Base-by-base conservation (phyloP, 129 eudicot genomes). In the Lonicera japonica region DNA sequence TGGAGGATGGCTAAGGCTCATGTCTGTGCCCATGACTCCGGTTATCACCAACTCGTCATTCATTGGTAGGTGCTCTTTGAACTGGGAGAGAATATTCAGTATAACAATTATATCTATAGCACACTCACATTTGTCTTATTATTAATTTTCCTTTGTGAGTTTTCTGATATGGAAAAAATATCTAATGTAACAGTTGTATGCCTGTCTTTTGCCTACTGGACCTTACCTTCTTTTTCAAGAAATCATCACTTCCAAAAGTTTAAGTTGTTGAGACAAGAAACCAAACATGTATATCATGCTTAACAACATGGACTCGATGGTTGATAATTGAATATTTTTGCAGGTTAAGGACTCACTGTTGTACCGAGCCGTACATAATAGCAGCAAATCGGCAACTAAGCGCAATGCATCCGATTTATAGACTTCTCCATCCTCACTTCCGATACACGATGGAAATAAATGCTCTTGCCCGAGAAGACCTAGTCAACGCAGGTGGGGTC, bases 1-100 rank as follows among this genome's bases (percentile, higher is more conserved):
- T 89, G 96, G 94, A 79, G 78, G 76, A 67, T 89, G 11, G 96
- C 96, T 17, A 89, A 89, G 72, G 79, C 87, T 62, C 96, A 89
- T 51, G 87, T 82, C 20, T 89, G 82, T 48, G 73, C 96, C 45
- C 96, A 89, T 62, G 96, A 89, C 69, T 82, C 96, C 2, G 88
- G 70, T 25, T 52, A 41, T 77, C 96, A 89, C 77, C 90, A 89
- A 50, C 72, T 89, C 25, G 64, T 79, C 46, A 85, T 89, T 77
- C 96, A 89, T 56, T 89, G 96, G 96, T 89, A 56, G 43, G 73
- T 66, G 40, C 56, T 2, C 12, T 17, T 29, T 29, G 36, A 29
- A 29, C 36, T 29, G 36, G 36, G 36, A 29, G 2, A 29, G 2
- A 1, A 29, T 29, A 29, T 29, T 29, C 36, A 29, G 36, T 29